Base-by-base conservation (phyloP, 2,329 filamentous ascomycete species). In the Pyrenophora tritici-repentis region DNA sequence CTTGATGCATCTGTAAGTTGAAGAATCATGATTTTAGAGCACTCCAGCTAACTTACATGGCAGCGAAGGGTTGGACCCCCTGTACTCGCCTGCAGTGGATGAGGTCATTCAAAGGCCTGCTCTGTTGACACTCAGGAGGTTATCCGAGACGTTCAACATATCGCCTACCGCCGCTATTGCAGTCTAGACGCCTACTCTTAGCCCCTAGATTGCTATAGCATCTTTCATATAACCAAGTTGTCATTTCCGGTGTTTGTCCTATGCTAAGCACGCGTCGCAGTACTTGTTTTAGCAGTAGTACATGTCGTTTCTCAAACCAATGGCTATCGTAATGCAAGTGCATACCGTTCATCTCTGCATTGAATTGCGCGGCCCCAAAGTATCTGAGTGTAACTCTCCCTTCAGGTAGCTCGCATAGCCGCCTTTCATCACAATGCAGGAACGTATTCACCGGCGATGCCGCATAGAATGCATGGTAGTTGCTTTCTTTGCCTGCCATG, bases 1-100 rank as follows among this genome's bases (percentile, higher is more conserved):
- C 43, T 36, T 61, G n/a, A 62, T 70, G 61, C 63, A 68, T 17
- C 45, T 68, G 62, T 67, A 43, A 58, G 67, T 66, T 9, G 29
- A 29, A 37, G 10, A 12, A 40, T n/a, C 13, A 10, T 3, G n/a
- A 9, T 12, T 3, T 37, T 6, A 24, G 1, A n/a, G 16, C 13
- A 22, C 26, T 12, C n/a, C 29, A 46, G 24, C 16, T 39, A 34
- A 45, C 17, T 14, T 18, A 16, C 20, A 26, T 29, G 17, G 24
- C 16, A 18, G n/a, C 4, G 68, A 71, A 50, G 68, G 60, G 44
- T 50, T 71, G 3, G 66, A 68, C 53, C 67, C 65, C 22, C 43
- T 72, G 18, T 68, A 64, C 32, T 61, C 66, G 16, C 62, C 65
- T 17, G 29, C 51, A 1, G 36, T 55, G 4, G 57, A 65, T 20